Evolutionary conservation across 352 stramenopile genomes (phyloP).

Genomic region (Lagenidium giganteum): DNA sequence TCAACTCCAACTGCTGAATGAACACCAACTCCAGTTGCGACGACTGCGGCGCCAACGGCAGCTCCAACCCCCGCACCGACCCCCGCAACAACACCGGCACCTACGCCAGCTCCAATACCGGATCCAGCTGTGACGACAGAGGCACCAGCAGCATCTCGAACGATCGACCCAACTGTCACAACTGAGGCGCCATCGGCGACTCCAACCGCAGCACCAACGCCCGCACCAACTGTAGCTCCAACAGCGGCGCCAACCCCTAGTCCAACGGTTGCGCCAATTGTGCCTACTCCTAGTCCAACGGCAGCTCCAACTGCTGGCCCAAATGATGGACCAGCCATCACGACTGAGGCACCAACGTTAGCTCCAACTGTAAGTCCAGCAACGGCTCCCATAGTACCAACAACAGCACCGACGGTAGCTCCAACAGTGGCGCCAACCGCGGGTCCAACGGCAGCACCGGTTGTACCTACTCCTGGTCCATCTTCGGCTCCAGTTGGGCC

Average conservation of each 20-base stretch:
- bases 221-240: background rate
- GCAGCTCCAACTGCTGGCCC: background rate
- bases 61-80: background rate
- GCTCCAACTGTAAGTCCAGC: background rate
- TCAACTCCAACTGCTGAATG: too few relatives aligned
- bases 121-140: background rate
- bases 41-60: background rate
- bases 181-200: background rate
- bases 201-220: background rate
- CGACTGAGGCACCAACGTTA: background rate
- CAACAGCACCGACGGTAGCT: background rate
- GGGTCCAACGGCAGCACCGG: background rate
- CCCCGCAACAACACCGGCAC: background rate
- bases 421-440: background rate
- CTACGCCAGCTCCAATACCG: background rate
- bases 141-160: background rate
- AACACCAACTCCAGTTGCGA: background rate
- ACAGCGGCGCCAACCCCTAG: background rate
- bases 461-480: background rate
- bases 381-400: background rate
- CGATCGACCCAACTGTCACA: background rate
- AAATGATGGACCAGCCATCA: background rate
- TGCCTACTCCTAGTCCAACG: background rate
- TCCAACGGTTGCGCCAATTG: background rate
- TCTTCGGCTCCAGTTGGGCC: background rate